Percentiles rank a stretch among this genome's conserved stretches.
These are phyloP conservation scores for Apophysomyces ossiformis DNA, from an alignment of 371 early-diverging fungal species.

Conservation along the genomic window DNA sequence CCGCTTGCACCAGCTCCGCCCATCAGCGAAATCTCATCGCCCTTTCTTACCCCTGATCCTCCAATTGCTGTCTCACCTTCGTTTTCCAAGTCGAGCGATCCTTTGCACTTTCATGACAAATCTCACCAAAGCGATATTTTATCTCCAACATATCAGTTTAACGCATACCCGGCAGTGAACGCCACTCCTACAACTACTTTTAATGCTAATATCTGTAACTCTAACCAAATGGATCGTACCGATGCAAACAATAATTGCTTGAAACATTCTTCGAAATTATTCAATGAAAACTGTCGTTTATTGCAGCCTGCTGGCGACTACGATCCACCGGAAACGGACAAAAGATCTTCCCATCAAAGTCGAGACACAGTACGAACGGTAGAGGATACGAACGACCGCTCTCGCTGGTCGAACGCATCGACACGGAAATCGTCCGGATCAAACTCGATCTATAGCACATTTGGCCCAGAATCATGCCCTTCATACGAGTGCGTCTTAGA, in stretches of 20 bases:
- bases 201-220: neutral
- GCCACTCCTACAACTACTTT: conserved; percentile 5
- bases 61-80: conserved; percentile 9
- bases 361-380: conserved; percentile 2
- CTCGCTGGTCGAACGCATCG: conserved; percentile 37
- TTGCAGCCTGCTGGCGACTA: conserved; percentile 7
- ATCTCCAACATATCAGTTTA: neutral
- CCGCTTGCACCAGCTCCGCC: conserved; percentile 28
- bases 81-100: neutral
- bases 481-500: conserved; percentile 12
- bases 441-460: conserved; percentile 46
- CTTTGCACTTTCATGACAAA: neutral
- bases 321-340: conserved; percentile 1
- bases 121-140: neutral
- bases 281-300: neutral
- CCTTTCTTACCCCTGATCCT: conserved; percentile 17
- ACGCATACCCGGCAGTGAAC: neutral
- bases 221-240: neutral
- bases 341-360: neutral
- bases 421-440: conserved; percentile 42
- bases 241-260: neutral
- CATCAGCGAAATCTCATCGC: neutral
- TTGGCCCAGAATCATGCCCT: conserved; percentile 29
- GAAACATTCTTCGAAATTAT: neutral
- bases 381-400: neutral